Evolutionary conservation across 2,329 filamentous ascomycete species (phyloP), one percentile per base, ranked within the genome.

Genomic region (Fusarium sp.): DNA sequence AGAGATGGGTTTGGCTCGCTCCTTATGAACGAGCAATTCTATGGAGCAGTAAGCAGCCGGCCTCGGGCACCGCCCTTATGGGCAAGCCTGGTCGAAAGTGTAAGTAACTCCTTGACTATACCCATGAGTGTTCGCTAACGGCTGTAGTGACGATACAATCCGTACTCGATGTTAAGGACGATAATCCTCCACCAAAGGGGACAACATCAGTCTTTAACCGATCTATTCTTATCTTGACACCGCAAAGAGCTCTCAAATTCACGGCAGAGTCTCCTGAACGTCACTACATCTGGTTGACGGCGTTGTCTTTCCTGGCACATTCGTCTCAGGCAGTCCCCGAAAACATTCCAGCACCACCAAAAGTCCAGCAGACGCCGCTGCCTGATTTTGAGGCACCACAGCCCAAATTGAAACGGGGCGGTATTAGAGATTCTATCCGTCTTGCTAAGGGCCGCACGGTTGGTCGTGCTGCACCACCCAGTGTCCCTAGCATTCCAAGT

Each of bases 1-100:
- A 94, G 82, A 88, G 96, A 79, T 99, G 96, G 96, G 96, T 99
- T 3, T 99, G 96, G 96, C 87, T 99, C 68, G 96, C 95, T 19
- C 96, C 96, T 4, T 98, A 99, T 77, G 96, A 99, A 81, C 88
- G 94, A 67, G 91, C 95, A 14, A 95, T 99, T 64, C 93, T 99
- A 79, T 99, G 96, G 96, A 98, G 95, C 80, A 97, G 92, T 85
- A 98, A 97, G 84, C 96, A 99, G 81, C 96, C 96, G 18, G 93
- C 90, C 12, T 93, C 90, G 73, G 94, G 94, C 31, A 91, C 89
- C 74, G 95, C 94, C 31, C 81, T 99, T 79, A 86, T 98, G 85
- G 96, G 96, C 71, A 99, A 98, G 84, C 92, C 91, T 77, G 96
- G 96, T 57, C 90, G 96, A 74, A 99, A 98, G 82, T 82, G 95